Conservation (phyloP, 768 basidiomycete species). For the Boletus rubescentipes region DNA sequence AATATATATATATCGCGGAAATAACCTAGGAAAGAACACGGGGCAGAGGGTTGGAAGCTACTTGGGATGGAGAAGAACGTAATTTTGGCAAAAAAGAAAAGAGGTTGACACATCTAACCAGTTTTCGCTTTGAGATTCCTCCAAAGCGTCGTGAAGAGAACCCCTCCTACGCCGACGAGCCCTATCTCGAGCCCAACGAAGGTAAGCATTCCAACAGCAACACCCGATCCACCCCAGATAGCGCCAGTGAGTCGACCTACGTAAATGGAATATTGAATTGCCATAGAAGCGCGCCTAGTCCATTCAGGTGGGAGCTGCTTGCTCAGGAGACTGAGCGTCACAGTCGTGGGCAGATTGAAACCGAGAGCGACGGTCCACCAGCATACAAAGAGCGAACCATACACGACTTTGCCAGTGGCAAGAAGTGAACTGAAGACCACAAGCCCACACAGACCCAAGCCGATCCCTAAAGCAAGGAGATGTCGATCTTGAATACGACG, state of each 20-base stretch:
- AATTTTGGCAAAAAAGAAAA: not conserved
- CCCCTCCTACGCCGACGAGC: slow-evolving; percentile 55
- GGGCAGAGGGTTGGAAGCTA: not conserved
- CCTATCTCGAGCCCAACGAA: slow-evolving; percentile 61
- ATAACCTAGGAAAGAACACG: not conserved
- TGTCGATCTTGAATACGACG: slow-evolving; percentile 59
- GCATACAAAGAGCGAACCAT: slow-evolving; percentile 44
- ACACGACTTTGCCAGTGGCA: slow-evolving; percentile 38
- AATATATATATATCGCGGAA: not conserved
- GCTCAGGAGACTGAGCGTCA: slow-evolving; percentile 62
- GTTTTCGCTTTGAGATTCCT: slow-evolving; percentile 62
- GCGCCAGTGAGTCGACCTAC: slow-evolving; percentile 64
- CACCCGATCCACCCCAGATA: slow-evolving; percentile 66
- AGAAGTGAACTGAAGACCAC: slow-evolving; percentile 51
- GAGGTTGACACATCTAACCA: slow-evolving; percentile 36
- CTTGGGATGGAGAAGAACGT: not conserved
- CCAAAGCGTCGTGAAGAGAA: slow-evolving; percentile 59
- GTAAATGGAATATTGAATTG: slow-evolving; percentile 70
- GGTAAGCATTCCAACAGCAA: slow-evolving; percentile 51
- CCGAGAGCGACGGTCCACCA: slow-evolving; percentile 60
- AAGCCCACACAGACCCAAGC: slow-evolving; percentile 52
- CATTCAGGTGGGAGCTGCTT: slow-evolving; percentile 66
- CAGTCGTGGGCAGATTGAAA: slow-evolving; percentile 71
- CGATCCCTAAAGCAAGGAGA: slow-evolving; percentile 52
- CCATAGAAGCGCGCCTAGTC: slow-evolving; percentile 55